Base-by-base conservation (phyloP, 179 eudicot genomes). In the Silene vulgaris region DNA sequence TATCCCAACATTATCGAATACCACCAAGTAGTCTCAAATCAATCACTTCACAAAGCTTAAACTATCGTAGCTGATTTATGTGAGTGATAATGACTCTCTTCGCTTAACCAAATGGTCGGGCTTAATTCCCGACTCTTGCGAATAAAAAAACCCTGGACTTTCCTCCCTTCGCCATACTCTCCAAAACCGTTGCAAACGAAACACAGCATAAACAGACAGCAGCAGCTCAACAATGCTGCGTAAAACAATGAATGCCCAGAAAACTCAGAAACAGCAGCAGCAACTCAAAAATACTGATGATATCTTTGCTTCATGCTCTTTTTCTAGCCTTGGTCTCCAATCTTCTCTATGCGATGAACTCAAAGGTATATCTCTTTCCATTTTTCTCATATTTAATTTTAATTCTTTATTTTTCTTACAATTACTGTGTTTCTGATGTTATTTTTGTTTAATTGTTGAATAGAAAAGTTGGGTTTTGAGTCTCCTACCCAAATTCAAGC, bases 401-500 rank as follows among this genome's bases (percentile, higher is more conserved):
- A 4, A 4, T 56, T 35, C 37, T 4, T 21, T 5, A 8, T 65
- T 30, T 30, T 1, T 40, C 5, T 35, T 50, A 14, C 9, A 48
- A 17, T 57, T 1, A 11, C 5, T 14, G 14, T 54, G 70, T 2
- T 65, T 37, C 0, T 54, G 7, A 14, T 21, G 26, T 40, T 40
- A 0, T 71, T 8, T 68, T 68, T 14, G 57, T 12, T 72, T 66
- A 19, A 21, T 50, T 0, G 19, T 65, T 75, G 52, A 30, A 40
- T 60, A 95, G 99, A 90, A 69, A 89, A 93, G 75, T 83, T 95
- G 83, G 90, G 90, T 1, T 95, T 90, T 63, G 85, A 89, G 79
- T 75, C 79, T 69, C 99, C 99, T 5, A 95, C 99, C 5, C 93
- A 82, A 75, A 85, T 95, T 40, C 99, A 95, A 81, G 95, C 99